These are phyloP conservation scores for Polytolypa hystricis DNA, from an alignment of 2,329 filamentous ascomycete genomes.

Conservation along the genomic window DNA sequence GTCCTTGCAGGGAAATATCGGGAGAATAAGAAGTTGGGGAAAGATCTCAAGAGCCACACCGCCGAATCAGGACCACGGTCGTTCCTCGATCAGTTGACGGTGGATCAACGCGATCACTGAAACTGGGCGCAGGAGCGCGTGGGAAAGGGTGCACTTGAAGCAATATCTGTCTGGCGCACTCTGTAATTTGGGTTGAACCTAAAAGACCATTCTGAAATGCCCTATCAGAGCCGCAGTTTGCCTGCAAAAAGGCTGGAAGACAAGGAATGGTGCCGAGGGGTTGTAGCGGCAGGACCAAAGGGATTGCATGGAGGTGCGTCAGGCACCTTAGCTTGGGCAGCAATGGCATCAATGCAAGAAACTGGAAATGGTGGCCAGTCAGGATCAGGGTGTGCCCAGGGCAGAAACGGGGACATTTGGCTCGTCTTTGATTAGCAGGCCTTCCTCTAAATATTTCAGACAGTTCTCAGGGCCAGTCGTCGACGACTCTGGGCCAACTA, in stretches of 20 bases:
- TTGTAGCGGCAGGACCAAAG: conserved; percentile 4
- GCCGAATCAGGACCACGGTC: conserved; percentile 2
- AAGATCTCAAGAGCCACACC: conserved; percentile 2
- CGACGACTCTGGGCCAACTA: too few relatives aligned
- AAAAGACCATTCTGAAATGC: neutral
- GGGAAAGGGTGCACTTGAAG: too few relatives aligned
- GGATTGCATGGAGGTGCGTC: conserved; percentile 4
- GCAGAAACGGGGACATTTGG: too few relatives aligned
- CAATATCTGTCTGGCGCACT: too few relatives aligned
- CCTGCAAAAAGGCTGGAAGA: neutral
- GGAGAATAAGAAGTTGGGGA: neutral
- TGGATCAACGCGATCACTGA: too few relatives aligned
- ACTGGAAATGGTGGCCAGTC: neutral
- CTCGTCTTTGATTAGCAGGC: too few relatives aligned
- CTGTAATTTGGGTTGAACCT: too few relatives aligned
- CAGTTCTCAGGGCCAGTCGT: too few relatives aligned
- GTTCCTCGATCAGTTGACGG: neutral
- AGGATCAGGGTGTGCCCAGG: too few relatives aligned
- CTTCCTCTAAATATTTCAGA: too few relatives aligned
- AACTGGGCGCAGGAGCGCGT: too few relatives aligned
- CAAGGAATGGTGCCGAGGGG: conserved; percentile 2
- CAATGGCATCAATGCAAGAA: conserved; percentile 4
- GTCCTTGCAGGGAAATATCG: neutral
- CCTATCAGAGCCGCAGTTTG: neutral
- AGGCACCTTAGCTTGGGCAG: conserved; percentile 7